These are phyloP conservation scores for Fraxinus xanthoxyloides DNA, from an alignment of 305 asterid genomes.

Conservation along the genomic window DNA sequence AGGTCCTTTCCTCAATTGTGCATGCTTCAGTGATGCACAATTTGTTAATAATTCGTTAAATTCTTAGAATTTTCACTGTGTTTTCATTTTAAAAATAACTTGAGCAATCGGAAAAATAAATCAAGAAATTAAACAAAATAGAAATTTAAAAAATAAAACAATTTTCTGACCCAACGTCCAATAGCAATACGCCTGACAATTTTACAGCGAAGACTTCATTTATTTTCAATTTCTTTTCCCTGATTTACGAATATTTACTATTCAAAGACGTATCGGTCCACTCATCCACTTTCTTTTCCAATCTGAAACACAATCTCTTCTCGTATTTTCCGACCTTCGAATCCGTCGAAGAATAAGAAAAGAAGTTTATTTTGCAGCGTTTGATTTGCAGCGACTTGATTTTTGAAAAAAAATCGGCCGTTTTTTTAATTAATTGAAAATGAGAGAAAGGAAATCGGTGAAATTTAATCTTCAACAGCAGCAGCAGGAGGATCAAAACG, in stretches of 20 bases:
- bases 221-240: background rate
- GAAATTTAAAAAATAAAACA: no score
- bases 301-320: background rate
- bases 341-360: background rate
- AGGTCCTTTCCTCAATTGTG: background rate
- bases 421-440: constrained; percentile 27
- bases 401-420: constrained; percentile 14
- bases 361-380: background rate
- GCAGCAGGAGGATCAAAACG: constrained; percentile 52
- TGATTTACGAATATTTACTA: background rate
- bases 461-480: constrained; percentile 46
- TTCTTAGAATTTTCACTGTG: no score
- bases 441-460: constrained; percentile 74
- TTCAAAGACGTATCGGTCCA: background rate
- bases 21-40: background rate
- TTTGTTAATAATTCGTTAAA: background rate
- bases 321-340: background rate
- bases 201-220: background rate
- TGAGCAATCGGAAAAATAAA: no score
- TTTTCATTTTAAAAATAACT: no score
- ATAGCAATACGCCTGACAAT: background rate
- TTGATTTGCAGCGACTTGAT: background rate
- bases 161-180: no score
- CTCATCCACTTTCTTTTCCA: background rate
- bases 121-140: no score